phyloP scores from a whole-genome alignment of 192 early-diverging fungal genomes.

The Linnemannia exigua region DNA sequence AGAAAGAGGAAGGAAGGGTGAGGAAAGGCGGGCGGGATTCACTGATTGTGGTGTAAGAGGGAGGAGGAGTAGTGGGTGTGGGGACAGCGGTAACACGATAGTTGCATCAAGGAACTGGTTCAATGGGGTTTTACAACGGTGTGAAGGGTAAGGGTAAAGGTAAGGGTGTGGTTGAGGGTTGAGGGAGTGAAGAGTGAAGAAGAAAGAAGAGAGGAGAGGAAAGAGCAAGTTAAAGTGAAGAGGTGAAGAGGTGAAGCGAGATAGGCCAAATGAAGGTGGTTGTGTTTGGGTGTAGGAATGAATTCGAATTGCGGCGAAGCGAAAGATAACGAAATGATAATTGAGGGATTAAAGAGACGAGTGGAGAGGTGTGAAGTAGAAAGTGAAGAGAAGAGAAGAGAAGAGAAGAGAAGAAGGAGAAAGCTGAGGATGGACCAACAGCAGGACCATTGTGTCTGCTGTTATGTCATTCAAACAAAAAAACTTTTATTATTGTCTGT shows the following conservation, averaged over 20 bases:
- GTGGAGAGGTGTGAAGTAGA: neutral
- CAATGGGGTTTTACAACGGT: neutral
- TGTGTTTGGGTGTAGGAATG: neutral
- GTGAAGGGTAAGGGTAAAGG: neutral
- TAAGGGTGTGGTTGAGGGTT: neutral
- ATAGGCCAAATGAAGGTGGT: neutral
- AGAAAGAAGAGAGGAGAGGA: neutral
- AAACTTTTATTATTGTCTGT: neutral
- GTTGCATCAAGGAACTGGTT: slow-evolving; percentile 47
- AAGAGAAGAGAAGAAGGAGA: neutral
- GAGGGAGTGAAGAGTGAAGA: neutral
- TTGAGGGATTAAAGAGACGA: neutral
- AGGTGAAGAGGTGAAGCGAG: neutral
- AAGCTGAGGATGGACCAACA: neutral
- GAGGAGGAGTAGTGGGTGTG: slow-evolving; percentile 31
- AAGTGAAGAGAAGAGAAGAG: neutral
- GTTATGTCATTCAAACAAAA: neutral
- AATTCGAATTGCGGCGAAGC: neutral
- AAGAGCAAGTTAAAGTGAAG: neutral
- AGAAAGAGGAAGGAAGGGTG: neutral
- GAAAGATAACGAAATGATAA: neutral
- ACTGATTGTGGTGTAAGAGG: slow-evolving; percentile 54
- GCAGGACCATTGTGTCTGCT: no score
- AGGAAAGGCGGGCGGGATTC: slow-evolving; percentile 7
- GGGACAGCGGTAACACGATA: slow-evolving; percentile 30